phyloP scores from a whole-genome alignment of 2,329 filamentous ascomycete genomes.

The Monosporascus sp. region DNA sequence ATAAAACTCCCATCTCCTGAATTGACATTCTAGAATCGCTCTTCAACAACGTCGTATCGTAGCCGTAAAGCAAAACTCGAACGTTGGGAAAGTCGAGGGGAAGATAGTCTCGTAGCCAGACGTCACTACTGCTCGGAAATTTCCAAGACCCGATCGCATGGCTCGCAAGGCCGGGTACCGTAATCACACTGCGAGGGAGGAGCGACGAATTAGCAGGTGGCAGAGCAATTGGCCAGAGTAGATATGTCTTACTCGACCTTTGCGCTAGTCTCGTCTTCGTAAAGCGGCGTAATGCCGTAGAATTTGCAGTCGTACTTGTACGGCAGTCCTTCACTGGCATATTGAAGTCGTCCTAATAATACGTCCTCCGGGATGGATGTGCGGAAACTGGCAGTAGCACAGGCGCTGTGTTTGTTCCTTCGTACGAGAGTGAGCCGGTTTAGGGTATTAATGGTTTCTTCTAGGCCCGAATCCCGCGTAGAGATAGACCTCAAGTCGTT shows the following conservation, averaged over 20 bases:
- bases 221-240: too few relatives aligned
- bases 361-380: conserved; percentile 1
- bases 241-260: conserved; percentile 13
- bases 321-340: not conserved
- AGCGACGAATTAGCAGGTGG: not conserved
- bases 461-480: not conserved
- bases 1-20: conserved; percentile 7
- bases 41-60: conserved; percentile 18
- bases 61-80: conserved; percentile 25
- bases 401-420: conserved; percentile 1
- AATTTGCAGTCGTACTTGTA: conserved; percentile 14
- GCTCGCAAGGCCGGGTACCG: conserved; percentile 23
- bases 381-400: conserved; percentile 6
- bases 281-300: conserved; percentile 21
- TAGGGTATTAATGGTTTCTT: not conserved
- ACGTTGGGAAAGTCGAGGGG: conserved; percentile 13
- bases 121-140: conserved; percentile 12
- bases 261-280: conserved; percentile 6
- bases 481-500: conserved; percentile 2
- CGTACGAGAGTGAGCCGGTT: not conserved
- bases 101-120: conserved; percentile 26
- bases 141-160: conserved; percentile 26
- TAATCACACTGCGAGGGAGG: conserved; percentile 17
- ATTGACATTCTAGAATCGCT: conserved; percentile 17
- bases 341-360: not conserved